These are phyloP conservation scores for Phytopythium montanum DNA, from an alignment of 352 stramenopile species.

Conservation along the genomic window DNA sequence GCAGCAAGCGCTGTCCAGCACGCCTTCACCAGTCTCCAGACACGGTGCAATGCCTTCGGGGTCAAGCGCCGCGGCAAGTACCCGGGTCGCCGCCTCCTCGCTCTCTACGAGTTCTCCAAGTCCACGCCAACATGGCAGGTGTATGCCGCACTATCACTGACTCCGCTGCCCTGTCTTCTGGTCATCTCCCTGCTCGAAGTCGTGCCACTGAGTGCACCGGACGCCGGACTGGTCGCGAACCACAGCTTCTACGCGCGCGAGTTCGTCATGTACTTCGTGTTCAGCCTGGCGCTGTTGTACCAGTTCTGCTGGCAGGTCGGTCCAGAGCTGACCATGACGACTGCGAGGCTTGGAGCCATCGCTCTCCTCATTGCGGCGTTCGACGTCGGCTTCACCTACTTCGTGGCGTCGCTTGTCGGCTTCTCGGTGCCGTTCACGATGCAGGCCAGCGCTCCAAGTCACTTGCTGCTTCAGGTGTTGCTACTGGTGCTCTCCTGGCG, in stretches of 20 bases:
- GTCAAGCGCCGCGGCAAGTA: background rate
- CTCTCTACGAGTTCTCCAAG: background rate
- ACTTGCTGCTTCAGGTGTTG: background rate
- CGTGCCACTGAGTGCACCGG: constrained; percentile 18
- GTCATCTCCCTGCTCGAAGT: constrained; percentile 12
- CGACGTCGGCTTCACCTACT: constrained; percentile 7
- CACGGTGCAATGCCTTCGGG: constrained; percentile 25
- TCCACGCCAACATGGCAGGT: background rate
- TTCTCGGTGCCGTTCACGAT: constrained; percentile 27
- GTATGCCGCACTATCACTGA: constrained; percentile 5
- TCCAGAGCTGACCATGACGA: constrained; percentile 8
- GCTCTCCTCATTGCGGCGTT: constrained; percentile 11
- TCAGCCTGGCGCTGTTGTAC: constrained; percentile 14
- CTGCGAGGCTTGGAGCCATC: constrained; percentile 3
- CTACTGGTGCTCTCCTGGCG: background rate
- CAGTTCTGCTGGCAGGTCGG: constrained; percentile 19
- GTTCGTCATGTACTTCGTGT: constrained; percentile 14
- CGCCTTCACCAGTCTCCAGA: background rate
- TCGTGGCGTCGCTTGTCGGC: constrained; percentile 11
- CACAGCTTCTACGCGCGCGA: constrained; percentile 18
- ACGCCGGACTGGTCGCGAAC: constrained; percentile 10
- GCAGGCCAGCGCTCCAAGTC: background rate
- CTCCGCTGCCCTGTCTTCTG: constrained; percentile 15
- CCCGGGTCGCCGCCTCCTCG: background rate
- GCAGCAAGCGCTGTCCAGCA: no score